Conservation (phyloP, 148 eudicot genomes). For the Selenicereus undatus region DNA sequence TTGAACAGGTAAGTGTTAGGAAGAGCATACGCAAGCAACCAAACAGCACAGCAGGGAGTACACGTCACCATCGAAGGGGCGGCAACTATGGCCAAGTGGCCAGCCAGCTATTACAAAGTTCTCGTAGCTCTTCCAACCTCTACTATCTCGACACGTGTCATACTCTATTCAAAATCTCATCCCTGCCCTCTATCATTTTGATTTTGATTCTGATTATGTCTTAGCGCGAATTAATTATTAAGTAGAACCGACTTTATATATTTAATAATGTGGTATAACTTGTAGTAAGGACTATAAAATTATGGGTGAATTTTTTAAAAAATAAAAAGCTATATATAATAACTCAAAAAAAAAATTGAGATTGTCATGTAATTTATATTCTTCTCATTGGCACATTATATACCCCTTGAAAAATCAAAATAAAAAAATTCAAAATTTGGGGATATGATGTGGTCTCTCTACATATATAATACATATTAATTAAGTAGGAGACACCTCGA, state of each 20-base stretch:
- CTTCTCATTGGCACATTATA: too few species aligned
- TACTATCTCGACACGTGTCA: constrained; percentile 21
- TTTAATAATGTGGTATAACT: too few species aligned
- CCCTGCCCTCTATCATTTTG: neutral
- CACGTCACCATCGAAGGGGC: constrained; percentile 19
- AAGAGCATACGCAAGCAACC: neutral
- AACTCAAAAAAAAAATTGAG: too few species aligned
- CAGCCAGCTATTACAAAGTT: neutral
- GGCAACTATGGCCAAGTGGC: constrained; percentile 13
- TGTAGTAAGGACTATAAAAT: too few species aligned
- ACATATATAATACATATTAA: too few species aligned
- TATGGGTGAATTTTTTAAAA: too few species aligned
- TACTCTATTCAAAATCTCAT: neutral
- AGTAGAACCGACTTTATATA: too few species aligned
- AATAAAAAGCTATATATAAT: too few species aligned
- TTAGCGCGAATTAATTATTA: too few species aligned
- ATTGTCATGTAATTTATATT: too few species aligned
- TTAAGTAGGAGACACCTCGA: neutral
- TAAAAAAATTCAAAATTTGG: neutral
- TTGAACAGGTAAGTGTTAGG: neutral
- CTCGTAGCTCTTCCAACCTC: constrained; percentile 3
- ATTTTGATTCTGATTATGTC: neutral
- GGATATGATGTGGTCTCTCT: neutral
- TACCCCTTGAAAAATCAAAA: neutral
- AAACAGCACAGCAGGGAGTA: neutral